A percentile compares a stretch with the other conserved stretches of the same genome.
Evolutionary conservation across 345 rosid species (phyloP).

Genomic region (Salix dunnii): DNA sequence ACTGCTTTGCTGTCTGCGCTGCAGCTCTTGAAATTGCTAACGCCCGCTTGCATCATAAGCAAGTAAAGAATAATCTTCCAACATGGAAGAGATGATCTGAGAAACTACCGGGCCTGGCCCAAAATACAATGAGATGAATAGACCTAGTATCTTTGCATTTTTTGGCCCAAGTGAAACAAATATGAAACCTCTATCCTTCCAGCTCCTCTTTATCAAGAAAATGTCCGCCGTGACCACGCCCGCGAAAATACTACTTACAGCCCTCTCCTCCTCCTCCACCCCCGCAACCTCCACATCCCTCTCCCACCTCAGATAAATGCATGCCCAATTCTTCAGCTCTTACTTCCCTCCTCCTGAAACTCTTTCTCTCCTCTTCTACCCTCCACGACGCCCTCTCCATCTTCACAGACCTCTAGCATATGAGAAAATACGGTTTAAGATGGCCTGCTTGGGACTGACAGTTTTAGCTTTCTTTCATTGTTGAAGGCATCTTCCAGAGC

Average conservation of each 20-base stretch:
- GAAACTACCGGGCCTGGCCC: not conserved
- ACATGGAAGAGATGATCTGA: not conserved
- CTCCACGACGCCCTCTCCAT: conserved; percentile 46
- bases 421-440: conserved; percentile 27
- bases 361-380: conserved; percentile 28
- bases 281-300: conserved; percentile 16
- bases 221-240: not conserved
- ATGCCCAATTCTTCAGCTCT: conserved; percentile 45
- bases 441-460: conserved; percentile 32
- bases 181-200: not conserved
- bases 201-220: not conserved
- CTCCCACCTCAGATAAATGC: conserved; percentile 42
- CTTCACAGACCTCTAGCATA: conserved; percentile 40
- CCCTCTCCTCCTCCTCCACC: conserved; percentile 9
- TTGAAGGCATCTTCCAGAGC: conserved; percentile 42
- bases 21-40: not conserved
- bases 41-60: not conserved
- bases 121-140: not conserved
- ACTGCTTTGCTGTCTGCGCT: not conserved
- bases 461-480: conserved; percentile 46
- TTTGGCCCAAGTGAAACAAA: not conserved
- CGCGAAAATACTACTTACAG: not conserved
- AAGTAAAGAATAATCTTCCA: not conserved
- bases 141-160: not conserved
- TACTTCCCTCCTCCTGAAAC: conserved; percentile 29